These are phyloP conservation scores for Lophiotrema nucula DNA, from an alignment of 495 filamentous ascomycete genomes.

Conservation along the genomic window DNA sequence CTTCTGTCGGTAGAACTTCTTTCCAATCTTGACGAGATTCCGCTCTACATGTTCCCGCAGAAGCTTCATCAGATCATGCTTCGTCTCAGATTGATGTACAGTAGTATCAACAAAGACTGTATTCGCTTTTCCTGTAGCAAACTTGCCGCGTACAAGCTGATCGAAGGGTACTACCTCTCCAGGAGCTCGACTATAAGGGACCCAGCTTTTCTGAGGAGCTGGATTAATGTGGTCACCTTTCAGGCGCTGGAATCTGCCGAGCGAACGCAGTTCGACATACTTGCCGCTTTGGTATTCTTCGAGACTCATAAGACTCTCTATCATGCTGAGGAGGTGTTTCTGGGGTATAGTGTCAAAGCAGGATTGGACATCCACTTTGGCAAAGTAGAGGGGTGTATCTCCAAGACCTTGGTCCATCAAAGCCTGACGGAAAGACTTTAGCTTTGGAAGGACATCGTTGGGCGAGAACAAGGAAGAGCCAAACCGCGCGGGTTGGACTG, in stretches of 20 bases:
- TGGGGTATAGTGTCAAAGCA: conserved; percentile 98
- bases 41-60: conserved; percentile 72
- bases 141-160: conserved; percentile 52
- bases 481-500: conserved; percentile 57
- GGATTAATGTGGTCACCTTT: conserved; percentile 22
- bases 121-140: conserved; percentile 52
- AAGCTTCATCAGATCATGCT: conserved; percentile 63
- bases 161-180: conserved; percentile 55
- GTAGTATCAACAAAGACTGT: conserved; percentile 74
- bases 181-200: conserved; percentile 55
- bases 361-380: conserved; percentile 85
- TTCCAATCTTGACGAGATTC: conserved; percentile 86
- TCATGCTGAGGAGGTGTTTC: conserved; percentile 61
- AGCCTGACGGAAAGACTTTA: conserved; percentile 66
- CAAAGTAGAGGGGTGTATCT: conserved; percentile 66
- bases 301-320: conserved; percentile 62
- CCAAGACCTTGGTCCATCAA: conserved; percentile 35
- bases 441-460: conserved; percentile 72
- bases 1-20: conserved; percentile 85
- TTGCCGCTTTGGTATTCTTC: conserved; percentile 69
- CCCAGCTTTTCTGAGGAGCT: conserved; percentile 54
- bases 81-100: conserved; percentile 51
- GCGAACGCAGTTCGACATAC: conserved; percentile 67
- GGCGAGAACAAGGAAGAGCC: conserved; percentile 79
- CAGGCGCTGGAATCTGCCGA: conserved; percentile 35